Evolutionary conservation across 352 stramenopile genomes (phyloP).

Genomic region (Pythium plurisporium): DNA sequence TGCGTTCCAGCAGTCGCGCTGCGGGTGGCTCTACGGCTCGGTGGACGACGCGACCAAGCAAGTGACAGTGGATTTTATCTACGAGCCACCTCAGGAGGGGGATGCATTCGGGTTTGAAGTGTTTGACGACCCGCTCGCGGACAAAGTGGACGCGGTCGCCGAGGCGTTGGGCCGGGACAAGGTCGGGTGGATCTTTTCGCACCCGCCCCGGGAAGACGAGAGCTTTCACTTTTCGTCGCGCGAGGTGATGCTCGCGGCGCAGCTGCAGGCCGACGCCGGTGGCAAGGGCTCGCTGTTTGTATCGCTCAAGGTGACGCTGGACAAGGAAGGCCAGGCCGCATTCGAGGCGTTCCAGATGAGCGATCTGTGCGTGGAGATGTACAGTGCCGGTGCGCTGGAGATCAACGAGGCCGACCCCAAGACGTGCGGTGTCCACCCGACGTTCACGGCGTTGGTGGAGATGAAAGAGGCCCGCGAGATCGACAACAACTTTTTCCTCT

Average conservation of each 20-base stretch:
- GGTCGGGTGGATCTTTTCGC: conserved; percentile 97
- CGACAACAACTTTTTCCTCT: conserved; percentile 98
- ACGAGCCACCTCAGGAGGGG: conserved; percentile 93
- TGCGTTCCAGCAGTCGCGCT: conserved; percentile 92
- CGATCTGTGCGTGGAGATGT: conserved; percentile 98
- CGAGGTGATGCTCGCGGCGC: conserved; percentile 91
- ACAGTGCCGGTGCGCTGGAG: conserved; percentile 90
- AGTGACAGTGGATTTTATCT: conserved; percentile 94
- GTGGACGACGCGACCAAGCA: conserved; percentile 82
- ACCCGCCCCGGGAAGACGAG: conserved; percentile 93
- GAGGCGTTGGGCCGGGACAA: conserved; percentile 86
- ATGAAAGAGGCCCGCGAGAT: conserved; percentile 89
- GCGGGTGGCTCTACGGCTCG: conserved; percentile 93
- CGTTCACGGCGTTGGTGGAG: conserved; percentile 97
- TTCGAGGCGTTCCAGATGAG: conserved; percentile 97
- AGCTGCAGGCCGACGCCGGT: conserved; percentile 94
- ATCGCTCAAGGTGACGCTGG: conserved; percentile 94
- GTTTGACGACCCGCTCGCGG: conserved; percentile 87
- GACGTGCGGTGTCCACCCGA: conserved; percentile 91
- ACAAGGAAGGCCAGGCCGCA: conserved; percentile 90
- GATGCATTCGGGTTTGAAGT: conserved; percentile 89
- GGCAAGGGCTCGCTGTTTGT: conserved; percentile 94
- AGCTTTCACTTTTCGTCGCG: conserved; percentile 92
- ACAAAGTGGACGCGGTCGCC: conserved; percentile 84
- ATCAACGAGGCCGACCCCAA: conserved; percentile 88